Conservation (phyloP, 2,329 filamentous ascomycete species). For the Elsinoe ampelina region DNA sequence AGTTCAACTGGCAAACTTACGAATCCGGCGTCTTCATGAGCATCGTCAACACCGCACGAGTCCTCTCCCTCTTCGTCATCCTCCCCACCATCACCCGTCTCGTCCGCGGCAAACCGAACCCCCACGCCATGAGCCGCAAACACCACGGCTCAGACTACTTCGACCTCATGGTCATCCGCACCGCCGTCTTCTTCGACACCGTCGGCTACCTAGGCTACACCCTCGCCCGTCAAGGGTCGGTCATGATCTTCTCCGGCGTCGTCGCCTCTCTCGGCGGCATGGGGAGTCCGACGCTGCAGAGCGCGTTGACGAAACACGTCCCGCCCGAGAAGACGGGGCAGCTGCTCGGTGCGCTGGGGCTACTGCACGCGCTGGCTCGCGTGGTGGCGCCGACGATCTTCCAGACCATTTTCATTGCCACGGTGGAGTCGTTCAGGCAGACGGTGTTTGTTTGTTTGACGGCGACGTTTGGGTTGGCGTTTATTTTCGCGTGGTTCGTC, state of each 20-base stretch:
- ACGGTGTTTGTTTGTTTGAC: slow-evolving; percentile 72
- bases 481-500: slow-evolving; percentile 61
- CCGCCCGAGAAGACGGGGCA: slow-evolving; percentile 73
- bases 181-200: slow-evolving; percentile 66
- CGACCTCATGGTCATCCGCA: slow-evolving; percentile 67
- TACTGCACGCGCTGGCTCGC: slow-evolving; percentile 73
- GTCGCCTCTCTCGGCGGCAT: slow-evolving; percentile 73
- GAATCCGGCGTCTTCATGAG: slow-evolving; percentile 76
- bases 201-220: slow-evolving; percentile 68
- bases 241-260: slow-evolving; percentile 65
- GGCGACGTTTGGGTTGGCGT: slow-evolving; percentile 55
- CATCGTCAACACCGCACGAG: slow-evolving; percentile 65
- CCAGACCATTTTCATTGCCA: slow-evolving; percentile 75
- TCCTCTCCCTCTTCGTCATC: slow-evolving; percentile 62
- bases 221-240: slow-evolving; percentile 48
- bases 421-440: slow-evolving; percentile 68
- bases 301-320: slow-evolving; percentile 82
- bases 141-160: slow-evolving; percentile 65
- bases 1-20: slow-evolving; percentile 73
- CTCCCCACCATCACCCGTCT: slow-evolving; percentile 70
- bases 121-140: slow-evolving; percentile 33
- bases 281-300: slow-evolving; percentile 74
- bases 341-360: slow-evolving; percentile 76
- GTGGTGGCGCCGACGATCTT: slow-evolving; percentile 74
- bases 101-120: slow-evolving; percentile 51